A percentile compares a stretch with the other conserved stretches of the same genome.
phyloP scores from a whole-genome alignment of 83 land plant species.

The Picea abies region DNA sequence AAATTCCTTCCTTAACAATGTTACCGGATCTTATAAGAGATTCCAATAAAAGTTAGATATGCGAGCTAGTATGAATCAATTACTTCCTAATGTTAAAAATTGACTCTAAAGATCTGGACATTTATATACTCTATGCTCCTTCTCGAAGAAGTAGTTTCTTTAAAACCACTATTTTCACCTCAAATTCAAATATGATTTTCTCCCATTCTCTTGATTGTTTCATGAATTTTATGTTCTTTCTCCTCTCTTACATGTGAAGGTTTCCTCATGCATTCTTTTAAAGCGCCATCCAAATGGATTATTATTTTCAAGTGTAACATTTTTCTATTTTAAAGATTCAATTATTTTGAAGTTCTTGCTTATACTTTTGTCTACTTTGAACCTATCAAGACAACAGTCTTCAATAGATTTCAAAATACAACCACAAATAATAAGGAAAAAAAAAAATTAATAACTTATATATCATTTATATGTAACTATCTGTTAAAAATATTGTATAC shows the following conservation, averaged over 20 bases:
- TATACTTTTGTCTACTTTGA: constrained; percentile 66
- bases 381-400: constrained; percentile 25
- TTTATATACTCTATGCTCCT: constrained; percentile 21
- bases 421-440: not conserved
- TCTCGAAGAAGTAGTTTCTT: constrained; percentile 22
- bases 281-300: constrained; percentile 52
- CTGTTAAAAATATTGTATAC: not conserved
- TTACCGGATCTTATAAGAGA: too few species aligned
- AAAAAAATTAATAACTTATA: not conserved
- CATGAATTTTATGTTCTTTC: constrained; percentile 49
- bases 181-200: constrained; percentile 41
- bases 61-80: too few species aligned
- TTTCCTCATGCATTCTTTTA: constrained; percentile 60
- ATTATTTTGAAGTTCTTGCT: constrained; percentile 40
- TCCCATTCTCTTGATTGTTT: constrained; percentile 47
- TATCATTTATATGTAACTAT: not conserved
- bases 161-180: constrained; percentile 31
- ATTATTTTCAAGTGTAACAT: constrained; percentile 43
- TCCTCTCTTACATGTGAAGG: constrained; percentile 44
- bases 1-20: too few species aligned
- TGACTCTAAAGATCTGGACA: too few species aligned
- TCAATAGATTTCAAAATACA: not conserved
- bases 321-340: constrained; percentile 38
- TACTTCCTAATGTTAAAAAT: too few species aligned
- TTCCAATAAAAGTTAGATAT: too few species aligned